These are phyloP conservation scores for Trebouxia sp. DNA, from an alignment of 139 green algal genomes.

Conservation along the genomic window DNA sequence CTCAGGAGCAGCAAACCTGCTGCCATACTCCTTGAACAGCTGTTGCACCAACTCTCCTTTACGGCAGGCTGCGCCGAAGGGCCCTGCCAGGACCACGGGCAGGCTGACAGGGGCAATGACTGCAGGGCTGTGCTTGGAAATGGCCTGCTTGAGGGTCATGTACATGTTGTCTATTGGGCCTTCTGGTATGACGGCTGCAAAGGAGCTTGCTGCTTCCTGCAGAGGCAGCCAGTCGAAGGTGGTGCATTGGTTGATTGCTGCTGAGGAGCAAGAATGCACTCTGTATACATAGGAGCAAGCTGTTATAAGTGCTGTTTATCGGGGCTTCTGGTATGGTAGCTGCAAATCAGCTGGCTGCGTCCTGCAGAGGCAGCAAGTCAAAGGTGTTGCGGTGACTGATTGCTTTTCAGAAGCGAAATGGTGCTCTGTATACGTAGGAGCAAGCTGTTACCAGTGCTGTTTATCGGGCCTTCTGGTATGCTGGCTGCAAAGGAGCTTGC, in stretches of 20 bases:
- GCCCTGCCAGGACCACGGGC: conserved; percentile 63
- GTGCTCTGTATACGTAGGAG: no score
- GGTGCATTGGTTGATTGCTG: no score
- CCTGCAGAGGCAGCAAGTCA: no score
- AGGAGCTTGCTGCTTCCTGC: neutral
- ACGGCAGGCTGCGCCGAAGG: conserved; percentile 53
- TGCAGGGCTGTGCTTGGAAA: conserved; percentile 49
- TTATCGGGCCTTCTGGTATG: conserved; percentile 18
- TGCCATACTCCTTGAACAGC: conserved; percentile 48
- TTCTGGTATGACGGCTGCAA: neutral
- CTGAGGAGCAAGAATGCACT: no score
- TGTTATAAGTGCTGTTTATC: no score
- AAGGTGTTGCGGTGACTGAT: no score
- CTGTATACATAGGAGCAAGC: no score
- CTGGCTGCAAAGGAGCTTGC: neutral
- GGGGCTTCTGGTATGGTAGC: no score
- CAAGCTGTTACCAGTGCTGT: no score
- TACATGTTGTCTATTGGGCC: conserved; percentile 38
- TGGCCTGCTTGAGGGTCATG: conserved; percentile 29
- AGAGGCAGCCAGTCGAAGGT: neutral
- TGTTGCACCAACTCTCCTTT: conserved; percentile 59
- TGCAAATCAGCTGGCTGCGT: no score
- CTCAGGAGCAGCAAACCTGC: conserved; percentile 45
- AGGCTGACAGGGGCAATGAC: conserved; percentile 47
- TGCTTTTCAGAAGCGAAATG: no score